These are phyloP conservation scores for Termitomyces sp. DNA, from an alignment of 768 basidiomycete genomes.

Conservation along the genomic window DNA sequence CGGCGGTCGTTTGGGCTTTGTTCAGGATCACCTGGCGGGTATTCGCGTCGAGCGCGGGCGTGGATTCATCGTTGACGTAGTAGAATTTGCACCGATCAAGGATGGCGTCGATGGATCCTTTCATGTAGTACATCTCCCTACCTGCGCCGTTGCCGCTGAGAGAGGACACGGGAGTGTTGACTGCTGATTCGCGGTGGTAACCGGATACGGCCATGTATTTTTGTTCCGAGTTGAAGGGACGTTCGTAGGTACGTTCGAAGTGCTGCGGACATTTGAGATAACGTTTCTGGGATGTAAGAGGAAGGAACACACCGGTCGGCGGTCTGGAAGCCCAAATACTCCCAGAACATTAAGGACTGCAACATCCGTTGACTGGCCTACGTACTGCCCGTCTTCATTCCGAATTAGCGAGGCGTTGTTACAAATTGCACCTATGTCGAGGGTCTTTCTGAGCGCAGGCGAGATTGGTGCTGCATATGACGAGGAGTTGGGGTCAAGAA, in stretches of 20 bases:
- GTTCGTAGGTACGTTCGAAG: slow-evolving; percentile 72
- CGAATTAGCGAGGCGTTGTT: slow-evolving; percentile 73
- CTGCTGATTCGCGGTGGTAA: slow-evolving; percentile 41
- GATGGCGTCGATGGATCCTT: slow-evolving; percentile 88
- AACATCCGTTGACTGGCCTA: slow-evolving; percentile 93
- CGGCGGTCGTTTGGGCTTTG: slow-evolving; percentile 69
- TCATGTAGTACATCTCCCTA: slow-evolving; percentile 84
- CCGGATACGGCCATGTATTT: slow-evolving; percentile 95
- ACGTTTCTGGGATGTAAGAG: background rate
- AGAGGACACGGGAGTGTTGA: slow-evolving; percentile 7
- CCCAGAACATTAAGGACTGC: slow-evolving; percentile 81
- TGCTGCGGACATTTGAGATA: slow-evolving; percentile 32
- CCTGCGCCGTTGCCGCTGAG: slow-evolving; percentile 28
- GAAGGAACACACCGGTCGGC: slow-evolving; percentile 53
- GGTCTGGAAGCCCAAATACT: slow-evolving; percentile 64
- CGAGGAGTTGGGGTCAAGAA: slow-evolving; percentile 53
- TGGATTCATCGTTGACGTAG: slow-evolving; percentile 87
- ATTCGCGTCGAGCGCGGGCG: slow-evolving; percentile 69
- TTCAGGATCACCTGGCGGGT: slow-evolving; percentile 65
- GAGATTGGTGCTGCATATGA: slow-evolving; percentile 39
- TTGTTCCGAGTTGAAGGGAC: slow-evolving; percentile 89
- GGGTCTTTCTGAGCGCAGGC: slow-evolving; percentile 66
- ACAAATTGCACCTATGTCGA: slow-evolving; percentile 85
- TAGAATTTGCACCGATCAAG: slow-evolving; percentile 86
- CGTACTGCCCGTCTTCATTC: slow-evolving; percentile 68